Evolutionary conservation across 2,329 filamentous ascomycete genomes (phyloP).

Genomic region (Ophiostoma quercus): DNA sequence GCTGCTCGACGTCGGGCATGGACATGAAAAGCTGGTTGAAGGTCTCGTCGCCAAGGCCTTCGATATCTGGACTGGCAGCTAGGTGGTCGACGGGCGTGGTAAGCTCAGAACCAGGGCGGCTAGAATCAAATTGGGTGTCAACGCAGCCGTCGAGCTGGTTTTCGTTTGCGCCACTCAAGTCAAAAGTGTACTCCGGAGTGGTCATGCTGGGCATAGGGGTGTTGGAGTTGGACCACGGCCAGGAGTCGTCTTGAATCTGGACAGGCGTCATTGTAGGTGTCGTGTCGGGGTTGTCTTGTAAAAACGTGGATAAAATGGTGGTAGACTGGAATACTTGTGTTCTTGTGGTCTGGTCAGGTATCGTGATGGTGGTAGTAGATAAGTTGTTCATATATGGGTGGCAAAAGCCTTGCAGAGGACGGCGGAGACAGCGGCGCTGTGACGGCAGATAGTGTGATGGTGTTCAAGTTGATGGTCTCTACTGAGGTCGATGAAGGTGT

Average conservation of each 20-base stretch:
- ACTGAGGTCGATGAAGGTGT: not conserved
- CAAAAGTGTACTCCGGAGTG: not conserved
- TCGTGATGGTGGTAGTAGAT: not conserved
- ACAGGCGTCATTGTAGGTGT: not conserved
- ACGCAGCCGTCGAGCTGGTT: no score
- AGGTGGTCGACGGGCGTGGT: not conserved
- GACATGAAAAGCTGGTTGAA: not conserved
- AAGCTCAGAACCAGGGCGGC: not conserved
- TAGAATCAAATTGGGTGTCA: not conserved
- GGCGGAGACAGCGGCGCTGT: not conserved
- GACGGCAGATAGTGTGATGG: not conserved
- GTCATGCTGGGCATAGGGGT: not conserved
- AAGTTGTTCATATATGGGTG: slow-evolving; percentile 4
- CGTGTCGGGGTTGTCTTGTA: not conserved
- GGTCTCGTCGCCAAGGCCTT: not conserved
- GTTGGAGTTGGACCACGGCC: not conserved
- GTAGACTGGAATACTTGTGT: not conserved
- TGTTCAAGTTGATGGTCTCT: not conserved
- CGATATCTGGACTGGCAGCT: not conserved
- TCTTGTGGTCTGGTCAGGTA: not conserved
- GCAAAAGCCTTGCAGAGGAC: slow-evolving; percentile 5
- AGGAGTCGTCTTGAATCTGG: not conserved
- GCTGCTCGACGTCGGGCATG: not conserved
- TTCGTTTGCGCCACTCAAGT: not conserved
- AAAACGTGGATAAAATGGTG: not conserved